Base-by-base conservation (phyloP, 2,329 filamentous ascomycete genomes). In the Xylaria polymorpha region DNA sequence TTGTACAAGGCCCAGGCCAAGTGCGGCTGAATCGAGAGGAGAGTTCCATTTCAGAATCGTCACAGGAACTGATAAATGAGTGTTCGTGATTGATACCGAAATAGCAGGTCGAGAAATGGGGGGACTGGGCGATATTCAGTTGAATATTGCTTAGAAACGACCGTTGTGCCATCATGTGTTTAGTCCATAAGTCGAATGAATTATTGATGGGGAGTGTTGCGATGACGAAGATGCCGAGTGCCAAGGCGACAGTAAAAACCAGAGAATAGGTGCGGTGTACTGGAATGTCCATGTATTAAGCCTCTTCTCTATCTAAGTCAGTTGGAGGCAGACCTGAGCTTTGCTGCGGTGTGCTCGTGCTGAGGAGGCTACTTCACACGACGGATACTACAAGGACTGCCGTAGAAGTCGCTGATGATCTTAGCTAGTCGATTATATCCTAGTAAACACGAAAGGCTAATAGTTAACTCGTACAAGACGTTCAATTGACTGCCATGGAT, bases 31-130 rank as follows among this genome's bases (percentile, higher is more conserved):
- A n/a, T 66, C 56, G 5, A 66, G 56, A 53, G 63, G 63, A 3
- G 63, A 66, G 25, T 60, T 55, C 63, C 56, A 66, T 44, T 61
- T 55, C 20, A 66, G 39, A 14, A 66, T 32, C 32, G 63, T 66
- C 15, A 61, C 48, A 5, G 56, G 46, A 22, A 18, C 32, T 18
- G 63, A 66, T 2, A 56, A 39, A 12, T 66, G 56, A 6, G 39
- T 56, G 15, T 66, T 66, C n/a, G 57, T 61, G 12, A 66, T 37
- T 29, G 63, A 48, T 56, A 66, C 15, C n/a, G 57, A 55, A 22
- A 66, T 60, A 18, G 46, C 4, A 41, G 22, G 56, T 10, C 12
- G 37, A 4, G 48, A 25, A 51, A 39, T 8, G 1, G 63, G 35
- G 35, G 2, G 46, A 60, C 10, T 39, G 48, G 8, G 63, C 20